These are phyloP conservation scores for Betula pendula DNA, from an alignment of 306 rosid genomes.

Conservation along the genomic window DNA sequence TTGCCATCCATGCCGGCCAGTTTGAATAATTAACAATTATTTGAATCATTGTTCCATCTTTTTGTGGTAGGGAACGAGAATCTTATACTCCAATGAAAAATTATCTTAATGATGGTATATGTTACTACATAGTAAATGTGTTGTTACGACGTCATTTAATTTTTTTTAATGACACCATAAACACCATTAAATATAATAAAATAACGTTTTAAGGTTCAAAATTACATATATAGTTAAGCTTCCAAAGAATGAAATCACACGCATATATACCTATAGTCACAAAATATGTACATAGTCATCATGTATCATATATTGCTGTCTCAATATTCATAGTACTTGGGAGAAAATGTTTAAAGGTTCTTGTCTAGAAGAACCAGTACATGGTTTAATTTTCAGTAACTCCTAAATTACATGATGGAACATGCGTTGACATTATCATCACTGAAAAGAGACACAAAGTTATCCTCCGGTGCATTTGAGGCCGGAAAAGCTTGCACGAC, in stretches of 20 bases:
- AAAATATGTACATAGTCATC: neutral
- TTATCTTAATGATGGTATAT: neutral
- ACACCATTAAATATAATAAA: no score
- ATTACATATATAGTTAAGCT: no score
- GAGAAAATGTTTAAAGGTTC: neutral
- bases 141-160: no score
- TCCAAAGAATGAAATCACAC: neutral
- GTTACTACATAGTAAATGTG: no score
- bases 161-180: no score
- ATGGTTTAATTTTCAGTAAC: neutral
- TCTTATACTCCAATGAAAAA: constrained; percentile 22
- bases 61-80: constrained; percentile 48
- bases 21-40: constrained; percentile 30
- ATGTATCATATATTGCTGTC: neutral
- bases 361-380: constrained; percentile 20
- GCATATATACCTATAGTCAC: neutral
- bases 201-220: no score
- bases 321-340: constrained; percentile 21
- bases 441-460: constrained; percentile 60
- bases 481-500: constrained; percentile 55
- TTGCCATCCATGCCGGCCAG: constrained; percentile 10
- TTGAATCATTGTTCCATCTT: constrained; percentile 28
- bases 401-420: constrained; percentile 66
- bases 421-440: constrained; percentile 90
- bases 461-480: constrained; percentile 45